Conservation (phyloP, 805 yeast genomes). For the Hanseniaspora nectarophila region DNA sequence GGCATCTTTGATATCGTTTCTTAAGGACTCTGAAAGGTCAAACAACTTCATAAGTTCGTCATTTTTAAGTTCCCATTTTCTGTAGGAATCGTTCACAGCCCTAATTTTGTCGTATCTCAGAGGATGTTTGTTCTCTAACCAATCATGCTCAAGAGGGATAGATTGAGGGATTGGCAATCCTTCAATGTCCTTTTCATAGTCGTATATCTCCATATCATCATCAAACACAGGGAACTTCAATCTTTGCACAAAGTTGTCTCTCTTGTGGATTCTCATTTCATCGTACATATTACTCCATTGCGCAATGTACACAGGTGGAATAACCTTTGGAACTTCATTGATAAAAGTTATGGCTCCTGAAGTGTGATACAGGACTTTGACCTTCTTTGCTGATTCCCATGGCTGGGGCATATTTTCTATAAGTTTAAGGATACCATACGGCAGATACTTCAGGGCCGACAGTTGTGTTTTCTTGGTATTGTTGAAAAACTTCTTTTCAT, state of each 20-base stretch:
- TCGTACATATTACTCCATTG: conserved; percentile 95
- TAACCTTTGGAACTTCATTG: conserved; percentile 80
- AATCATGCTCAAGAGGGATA: conserved; percentile 57
- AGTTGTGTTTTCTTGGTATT: conserved; percentile 77
- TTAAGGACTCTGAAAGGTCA: conserved; percentile 57
- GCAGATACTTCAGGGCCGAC: conserved; percentile 88
- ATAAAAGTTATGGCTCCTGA: conserved; percentile 95
- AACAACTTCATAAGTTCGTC: conserved; percentile 54
- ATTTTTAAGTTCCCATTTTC: conserved; percentile 53
- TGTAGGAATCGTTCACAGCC: conserved; percentile 41
- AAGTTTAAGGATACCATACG: conserved; percentile 82
- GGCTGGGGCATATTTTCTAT: conserved; percentile 97
- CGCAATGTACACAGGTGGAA: conserved; percentile 80
- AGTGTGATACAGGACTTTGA: conserved; percentile 74
- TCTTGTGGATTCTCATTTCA: conserved; percentile 85
- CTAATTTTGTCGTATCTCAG: conserved; percentile 55
- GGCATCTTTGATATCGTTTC: conserved; percentile 45
- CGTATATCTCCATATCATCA: conserved; percentile 89
- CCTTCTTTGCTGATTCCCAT: conserved; percentile 84
- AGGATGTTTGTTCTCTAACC: conserved; percentile 76
- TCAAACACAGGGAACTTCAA: conserved; percentile 93
- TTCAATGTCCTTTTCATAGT: conserved; percentile 69
- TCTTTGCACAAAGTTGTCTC: conserved; percentile 80
- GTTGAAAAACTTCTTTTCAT: conserved; percentile 56
- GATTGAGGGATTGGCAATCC: conserved; percentile 63